Base-by-base conservation (phyloP, 2,329 filamentous ascomycete species). In the Myriosclerotinia duriaeana region DNA sequence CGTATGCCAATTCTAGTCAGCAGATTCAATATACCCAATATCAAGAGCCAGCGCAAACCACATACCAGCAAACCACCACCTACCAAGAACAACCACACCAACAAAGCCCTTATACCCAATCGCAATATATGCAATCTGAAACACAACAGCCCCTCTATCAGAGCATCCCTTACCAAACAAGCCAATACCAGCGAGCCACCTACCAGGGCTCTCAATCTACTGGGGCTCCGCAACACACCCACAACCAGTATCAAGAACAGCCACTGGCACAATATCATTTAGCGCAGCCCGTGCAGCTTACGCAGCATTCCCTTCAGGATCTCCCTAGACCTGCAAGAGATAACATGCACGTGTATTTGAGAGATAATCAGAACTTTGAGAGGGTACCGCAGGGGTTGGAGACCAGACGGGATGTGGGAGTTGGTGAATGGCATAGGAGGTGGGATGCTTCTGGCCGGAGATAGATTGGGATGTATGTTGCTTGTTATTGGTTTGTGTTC, bases 331-430 rank as follows among this genome's bases (percentile, higher is more conserved):
- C 64, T 12, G 44, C 46, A 11, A 52, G 54, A 44, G 46, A 60
- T 6, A 69, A 71, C n/a, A 11, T 71, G 40, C 26, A 69, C 17
- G 66, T 50, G n/a, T 72, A 72, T 59, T 20, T 71, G 8, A 12
- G 50, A 8, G 44, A 44, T 6, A 44, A 56, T 14, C 58, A 70
- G 17, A 53, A 69, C 34, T 69, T 68, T 30, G 71, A 70, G 61
- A 69, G 53, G 30, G 20, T 65, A 3, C 26, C 61, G 2, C 63
- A 69, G 52, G 65, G 64, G 5, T n/a, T 64, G 8, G 17, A 34
- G 2, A 66, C 61, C 7, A 17, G 36, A 40, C 54, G 64, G 1
- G 46, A 58, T 6, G 14, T 42, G 14, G 36, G 65, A 42, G 6
- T 71, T 42, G 50, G 22, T 20, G 54, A 50, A 5, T 72, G 71